Evolutionary conservation across 331 rosid genomes (phyloP), one percentile per base, ranked within the genome.

Genomic region (Arachis monticola): DNA sequence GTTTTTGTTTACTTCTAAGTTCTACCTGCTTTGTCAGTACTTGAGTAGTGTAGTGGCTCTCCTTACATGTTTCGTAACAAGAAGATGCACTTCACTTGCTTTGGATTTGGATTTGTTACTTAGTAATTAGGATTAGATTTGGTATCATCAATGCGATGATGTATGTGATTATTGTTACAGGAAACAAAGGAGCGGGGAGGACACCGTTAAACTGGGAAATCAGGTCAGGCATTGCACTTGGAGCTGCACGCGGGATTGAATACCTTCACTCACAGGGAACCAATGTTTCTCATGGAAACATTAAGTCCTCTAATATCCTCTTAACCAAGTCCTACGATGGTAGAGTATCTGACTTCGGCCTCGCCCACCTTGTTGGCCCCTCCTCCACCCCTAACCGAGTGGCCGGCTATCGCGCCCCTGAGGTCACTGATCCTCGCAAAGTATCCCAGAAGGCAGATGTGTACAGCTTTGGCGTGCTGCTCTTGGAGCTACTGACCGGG

Each of bases 371-470:
- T 13, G 98, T 85, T 12, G 95, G 97, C 4, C 93, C 95, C 12
- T 82, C 96, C 51, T 85, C 96, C 55, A 88, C 90, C 35, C 97
- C 97, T 64, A 94, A 85, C 83, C 86, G 98, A 1, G 93, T 90
- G 1, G 89, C 89, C 5, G 97, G 98, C 31, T 94, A 94, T 67
- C 90, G 98, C 10, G 98, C 98, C 0, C 98, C 98, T 0, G 98
- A 94, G 79, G 97, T 94, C 31, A 94, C 97, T 0, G 97, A 94
- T 85, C 96, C 98, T 67, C 91, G 95, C 55, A 91, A 77, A 79
- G 96, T 94, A 5, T 91, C 98, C 45, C 98, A 94, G 17, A 94
- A 90, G 89, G 98, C 98, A 0, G 98, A 94, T 63, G 95, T 94
- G 52, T 94, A 94, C 77, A 91, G 98, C 79, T 94, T 91, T 61